Evolutionary conservation across 225 moss, liverwort and hornwort genomes (phyloP), one percentile per base, ranked within the genome.

Genomic region (Rhytidiadelphus loreus): DNA sequence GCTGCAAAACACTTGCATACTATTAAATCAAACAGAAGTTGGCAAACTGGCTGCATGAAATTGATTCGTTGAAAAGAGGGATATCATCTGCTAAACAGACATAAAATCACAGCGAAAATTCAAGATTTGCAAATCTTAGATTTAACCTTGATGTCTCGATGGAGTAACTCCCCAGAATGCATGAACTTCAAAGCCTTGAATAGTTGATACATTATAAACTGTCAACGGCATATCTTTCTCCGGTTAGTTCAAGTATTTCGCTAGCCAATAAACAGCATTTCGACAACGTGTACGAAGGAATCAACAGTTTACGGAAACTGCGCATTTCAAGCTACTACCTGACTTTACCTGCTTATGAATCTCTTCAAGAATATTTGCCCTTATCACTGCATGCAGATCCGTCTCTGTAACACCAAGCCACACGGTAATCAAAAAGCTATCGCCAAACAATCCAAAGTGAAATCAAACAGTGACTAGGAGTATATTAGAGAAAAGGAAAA

Each of bases 151-250:
- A 98, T 98, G 91, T 98, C 98, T 77, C 97, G 95, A 83, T 98
- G 98, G 50, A 98, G 94, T 77, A 98, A 83, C 86, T 97, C 96
- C 41, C 97, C 98, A 37, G 98, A 97, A 85, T 98, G 98, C 97
- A 98, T 96, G 90, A 95, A 97, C 87, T 97, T 92, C 91, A 97
- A 93, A 90, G 95, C 96, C 91, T 98, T 97, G 69, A 97, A 95
- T 29, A 98, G 89, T 89, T 98, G 98, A 91, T 98, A 98, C 97
- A 98, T 98, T 68, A 97, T 97, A 77, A 98, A 98, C 97, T 98
- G 95, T 92, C 91, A 62, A 90, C 69, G 48, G 72, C 83, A 78
- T 37, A 86, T 86, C 41, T 56, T 33, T 55, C 80, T 80, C 79
- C 21, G 41, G 35, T 92, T 44, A 88, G 81, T 77, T 77, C 56